Conservation (phyloP, 805 yeast genomes). For the Saturnispora bothae region DNA sequence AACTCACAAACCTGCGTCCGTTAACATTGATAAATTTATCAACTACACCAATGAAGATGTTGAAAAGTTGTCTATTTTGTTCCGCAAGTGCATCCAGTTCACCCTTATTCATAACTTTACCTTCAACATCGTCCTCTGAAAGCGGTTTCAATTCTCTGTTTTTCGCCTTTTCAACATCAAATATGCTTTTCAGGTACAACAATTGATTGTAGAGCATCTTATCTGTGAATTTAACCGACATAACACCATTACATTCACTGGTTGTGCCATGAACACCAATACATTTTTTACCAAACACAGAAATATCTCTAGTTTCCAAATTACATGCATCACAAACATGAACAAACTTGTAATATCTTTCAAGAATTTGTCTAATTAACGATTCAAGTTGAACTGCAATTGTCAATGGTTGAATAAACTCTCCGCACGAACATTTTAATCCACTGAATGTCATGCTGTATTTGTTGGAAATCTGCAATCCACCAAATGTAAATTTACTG, state of each 20-base stretch:
- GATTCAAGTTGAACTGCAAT: slow-evolving; percentile 66
- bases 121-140: slow-evolving; percentile 18
- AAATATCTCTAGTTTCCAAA: slow-evolving; percentile 66
- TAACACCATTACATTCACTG: slow-evolving; percentile 65
- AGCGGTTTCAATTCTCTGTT: slow-evolving; percentile 44
- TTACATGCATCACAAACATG: slow-evolving; percentile 84
- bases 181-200: slow-evolving; percentile 64
- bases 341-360: slow-evolving; percentile 81
- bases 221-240: slow-evolving; percentile 68
- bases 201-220: slow-evolving; percentile 79
- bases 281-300: slow-evolving; percentile 85
- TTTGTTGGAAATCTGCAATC: slow-evolving; percentile 53
- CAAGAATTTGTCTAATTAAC: slow-evolving; percentile 57
- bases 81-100: slow-evolving; percentile 67
- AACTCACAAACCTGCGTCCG: slow-evolving; percentile 83
- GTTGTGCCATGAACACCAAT: slow-evolving; percentile 53
- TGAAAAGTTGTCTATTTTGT: slow-evolving; percentile 61
- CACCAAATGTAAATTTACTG: slow-evolving; percentile 54
- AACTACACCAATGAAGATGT: slow-evolving; percentile 44
- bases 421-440: slow-evolving; percentile 68
- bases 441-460: slow-evolving; percentile 62
- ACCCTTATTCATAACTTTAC: slow-evolving; percentile 29
- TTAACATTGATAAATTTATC: slow-evolving; percentile 66
- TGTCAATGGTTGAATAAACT: slow-evolving; percentile 38
- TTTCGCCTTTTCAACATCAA: slow-evolving; percentile 74